Percentiles rank a stretch among this genome's conserved stretches.
These are phyloP conservation scores for Triticum timopheevii DNA, from an alignment of 176 grass and related monocot species.

Conservation along the genomic window DNA sequence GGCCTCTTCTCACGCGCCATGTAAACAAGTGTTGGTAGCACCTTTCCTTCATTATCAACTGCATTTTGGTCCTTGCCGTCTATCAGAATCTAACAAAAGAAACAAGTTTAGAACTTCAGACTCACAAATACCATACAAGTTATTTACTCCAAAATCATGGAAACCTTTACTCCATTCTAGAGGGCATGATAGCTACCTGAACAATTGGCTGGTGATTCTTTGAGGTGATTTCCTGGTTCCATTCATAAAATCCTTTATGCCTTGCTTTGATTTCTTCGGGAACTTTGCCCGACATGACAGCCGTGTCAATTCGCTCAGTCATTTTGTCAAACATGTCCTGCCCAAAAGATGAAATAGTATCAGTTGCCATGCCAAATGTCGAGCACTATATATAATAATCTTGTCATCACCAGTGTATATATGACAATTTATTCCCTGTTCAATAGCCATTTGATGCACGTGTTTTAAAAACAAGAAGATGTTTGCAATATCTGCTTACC, in stretches of 20 bases:
- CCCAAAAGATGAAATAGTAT: background rate
- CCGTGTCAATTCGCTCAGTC: conserved; percentile 42
- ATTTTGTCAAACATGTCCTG: conserved; percentile 66
- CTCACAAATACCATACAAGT: background rate
- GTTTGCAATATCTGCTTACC: conserved; percentile 12
- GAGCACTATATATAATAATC: background rate
- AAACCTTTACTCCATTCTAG: background rate
- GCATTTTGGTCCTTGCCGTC: conserved; percentile 45
- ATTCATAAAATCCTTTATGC: conserved; percentile 71
- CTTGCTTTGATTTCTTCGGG: conserved; percentile 43
- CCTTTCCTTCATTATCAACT: conserved; percentile 37
- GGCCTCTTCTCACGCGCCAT: conserved; percentile 88
- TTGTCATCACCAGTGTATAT: background rate
- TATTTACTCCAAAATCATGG: background rate
- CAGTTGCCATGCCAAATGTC: background rate
- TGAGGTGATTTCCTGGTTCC: conserved; percentile 36
- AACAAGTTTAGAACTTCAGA: background rate
- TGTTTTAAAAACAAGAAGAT: background rate
- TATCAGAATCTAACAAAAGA: conserved; percentile 57
- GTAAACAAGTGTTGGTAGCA: conserved; percentile 76
- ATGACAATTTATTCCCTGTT: background rate
- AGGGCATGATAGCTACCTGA: conserved; percentile 42
- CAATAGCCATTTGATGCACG: background rate
- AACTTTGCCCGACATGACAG: conserved; percentile 42
- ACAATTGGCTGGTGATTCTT: conserved; percentile 70